phyloP scores from a whole-genome alignment of 352 stramenopile genomes.

The Pseudoperonospora humuli region DNA sequence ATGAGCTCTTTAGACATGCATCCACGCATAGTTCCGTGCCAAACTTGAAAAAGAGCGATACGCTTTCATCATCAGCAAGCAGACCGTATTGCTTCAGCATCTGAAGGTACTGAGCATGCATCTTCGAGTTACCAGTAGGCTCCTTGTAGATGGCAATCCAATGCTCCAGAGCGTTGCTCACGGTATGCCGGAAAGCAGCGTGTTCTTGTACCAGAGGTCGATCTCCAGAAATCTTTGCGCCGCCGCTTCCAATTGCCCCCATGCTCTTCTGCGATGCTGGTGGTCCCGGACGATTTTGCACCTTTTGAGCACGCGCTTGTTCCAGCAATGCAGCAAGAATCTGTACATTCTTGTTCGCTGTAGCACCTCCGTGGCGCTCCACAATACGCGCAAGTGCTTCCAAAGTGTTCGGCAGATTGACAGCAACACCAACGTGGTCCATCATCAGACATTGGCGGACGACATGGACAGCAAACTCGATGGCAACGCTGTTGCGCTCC shows the following conservation, averaged over 20 bases:
- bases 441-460: slow-evolving; percentile 88
- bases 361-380: slow-evolving; percentile 62
- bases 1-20: slow-evolving; percentile 88
- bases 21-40: slow-evolving; percentile 95
- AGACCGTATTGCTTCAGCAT: slow-evolving; percentile 95
- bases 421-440: slow-evolving; percentile 87
- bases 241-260: slow-evolving; percentile 50
- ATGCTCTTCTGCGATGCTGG: slow-evolving; percentile 35
- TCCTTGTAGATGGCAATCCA: slow-evolving; percentile 98
- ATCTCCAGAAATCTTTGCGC: slow-evolving; percentile 23
- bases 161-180: slow-evolving; percentile 92
- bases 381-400: slow-evolving; percentile 85
- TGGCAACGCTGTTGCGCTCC: slow-evolving; percentile 91
- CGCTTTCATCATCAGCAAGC: slow-evolving; percentile 94
- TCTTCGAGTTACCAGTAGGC: slow-evolving; percentile 88
- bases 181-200: slow-evolving; percentile 76
- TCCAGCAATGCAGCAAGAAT: slow-evolving; percentile 74
- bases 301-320: slow-evolving; percentile 60
- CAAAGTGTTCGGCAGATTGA: slow-evolving; percentile 91
- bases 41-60: slow-evolving; percentile 96
- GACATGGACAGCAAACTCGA: slow-evolving; percentile 96
- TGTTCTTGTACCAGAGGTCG: slow-evolving; percentile 58
- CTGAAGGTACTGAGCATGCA: slow-evolving; percentile 94
- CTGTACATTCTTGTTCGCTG: slow-evolving; percentile 81
- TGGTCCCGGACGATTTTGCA: slow-evolving; percentile 17